Evolutionary conservation across 1,284 basidiomycete species (phyloP).

Genomic region (Marasmius fiardii): DNA sequence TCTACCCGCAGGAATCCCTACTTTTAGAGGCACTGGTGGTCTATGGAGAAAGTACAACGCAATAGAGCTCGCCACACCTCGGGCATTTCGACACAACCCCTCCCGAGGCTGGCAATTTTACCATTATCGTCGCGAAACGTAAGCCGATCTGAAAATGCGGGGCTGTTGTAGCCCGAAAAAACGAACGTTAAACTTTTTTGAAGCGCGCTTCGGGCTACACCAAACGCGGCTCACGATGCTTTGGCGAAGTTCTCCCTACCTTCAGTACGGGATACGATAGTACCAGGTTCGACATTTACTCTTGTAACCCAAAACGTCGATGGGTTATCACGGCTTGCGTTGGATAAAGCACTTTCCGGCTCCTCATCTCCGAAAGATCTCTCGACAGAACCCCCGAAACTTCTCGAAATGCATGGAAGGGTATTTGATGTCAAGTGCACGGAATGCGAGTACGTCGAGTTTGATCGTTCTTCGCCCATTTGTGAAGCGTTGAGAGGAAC

Average conservation of each 20-base stretch:
- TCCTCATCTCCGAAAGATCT: background rate
- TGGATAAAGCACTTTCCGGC: slow-evolving; percentile 6
- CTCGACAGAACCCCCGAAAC: slow-evolving; percentile 12
- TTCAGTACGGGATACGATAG: slow-evolving; percentile 30
- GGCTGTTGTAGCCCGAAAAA: background rate
- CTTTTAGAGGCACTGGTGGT: slow-evolving; percentile 60
- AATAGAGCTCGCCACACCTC: slow-evolving; percentile 52
- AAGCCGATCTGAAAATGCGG: slow-evolving; percentile 13
- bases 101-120: slow-evolving; percentile 69
- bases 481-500: slow-evolving; percentile 49
- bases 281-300: slow-evolving; percentile 43
- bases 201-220: slow-evolving; percentile 45
- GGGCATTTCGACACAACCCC: slow-evolving; percentile 51
- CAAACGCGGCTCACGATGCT: slow-evolving; percentile 56
- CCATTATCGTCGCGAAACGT: slow-evolving; percentile 60
- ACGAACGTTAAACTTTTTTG: background rate
- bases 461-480: slow-evolving; percentile 44
- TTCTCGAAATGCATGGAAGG: slow-evolving; percentile 68
- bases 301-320: slow-evolving; percentile 71
- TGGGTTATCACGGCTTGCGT: slow-evolving; percentile 32
- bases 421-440: slow-evolving; percentile 58
- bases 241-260: slow-evolving; percentile 46
- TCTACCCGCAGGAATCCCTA: slow-evolving; percentile 51
- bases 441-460: slow-evolving; percentile 38
- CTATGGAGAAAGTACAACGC: slow-evolving; percentile 60